Percentiles rank a stretch among this genome's conserved stretches.
phyloP scores from a whole-genome alignment of 116 monocot species.

The Thalassia testudinum region DNA sequence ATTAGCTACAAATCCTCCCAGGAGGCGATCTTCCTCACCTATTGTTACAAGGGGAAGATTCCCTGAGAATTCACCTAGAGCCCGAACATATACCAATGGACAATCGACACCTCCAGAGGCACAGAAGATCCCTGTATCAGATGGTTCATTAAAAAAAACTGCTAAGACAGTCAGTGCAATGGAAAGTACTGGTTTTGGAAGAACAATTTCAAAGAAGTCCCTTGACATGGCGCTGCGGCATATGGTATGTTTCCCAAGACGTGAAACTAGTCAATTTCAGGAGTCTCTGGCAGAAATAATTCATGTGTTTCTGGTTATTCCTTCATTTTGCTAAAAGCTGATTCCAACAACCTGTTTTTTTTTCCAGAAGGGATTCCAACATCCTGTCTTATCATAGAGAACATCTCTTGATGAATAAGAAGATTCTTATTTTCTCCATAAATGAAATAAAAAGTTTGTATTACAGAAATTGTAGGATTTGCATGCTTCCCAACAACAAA shows the following conservation, averaged over 20 bases:
- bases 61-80: constrained; percentile 30
- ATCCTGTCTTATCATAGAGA: too few species aligned
- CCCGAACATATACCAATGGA: constrained; percentile 6
- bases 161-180: constrained; percentile 6
- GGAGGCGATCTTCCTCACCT: constrained; percentile 29
- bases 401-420: too few species aligned
- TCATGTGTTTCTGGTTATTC: too few species aligned
- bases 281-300: too few species aligned
- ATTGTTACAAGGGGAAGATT: constrained; percentile 22
- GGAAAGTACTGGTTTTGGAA: constrained; percentile 45
- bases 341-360: too few species aligned
- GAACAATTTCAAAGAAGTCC: constrained; percentile 68
- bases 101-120: constrained; percentile 4
- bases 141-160: constrained; percentile 9
- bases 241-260: constrained; percentile 33
- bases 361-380: too few species aligned
- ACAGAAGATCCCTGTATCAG: constrained; percentile 2
- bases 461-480: too few species aligned
- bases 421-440: too few species aligned
- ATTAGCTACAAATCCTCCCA: constrained; percentile 10
- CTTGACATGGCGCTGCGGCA: constrained; percentile 77
- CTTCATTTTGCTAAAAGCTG: too few species aligned
- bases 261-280: too few species aligned
- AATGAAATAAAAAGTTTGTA: too few species aligned
- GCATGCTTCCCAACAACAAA: too few species aligned